Conservation (phyloP, 805 yeast genomes). For the Pichia ethanolica region DNA sequence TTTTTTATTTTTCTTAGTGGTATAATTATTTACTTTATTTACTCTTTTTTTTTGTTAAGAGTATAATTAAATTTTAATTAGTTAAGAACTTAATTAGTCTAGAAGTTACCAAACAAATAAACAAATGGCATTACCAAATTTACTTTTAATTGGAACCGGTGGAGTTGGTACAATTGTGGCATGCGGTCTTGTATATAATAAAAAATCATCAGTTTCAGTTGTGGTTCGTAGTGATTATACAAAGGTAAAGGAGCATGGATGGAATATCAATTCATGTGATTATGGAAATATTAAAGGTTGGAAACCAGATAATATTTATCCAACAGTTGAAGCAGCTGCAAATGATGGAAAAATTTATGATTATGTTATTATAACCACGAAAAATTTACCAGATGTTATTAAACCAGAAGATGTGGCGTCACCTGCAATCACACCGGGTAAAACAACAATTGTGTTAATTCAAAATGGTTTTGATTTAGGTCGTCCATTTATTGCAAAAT, state of each 20-base stretch:
- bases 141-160: slow-evolving; percentile 60
- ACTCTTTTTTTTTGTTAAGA: no score
- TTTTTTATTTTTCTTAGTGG: no score
- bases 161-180: slow-evolving; percentile 80
- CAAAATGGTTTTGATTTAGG: slow-evolving; percentile 66
- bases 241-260: slow-evolving; percentile 42
- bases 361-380: slow-evolving; percentile 50
- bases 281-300: slow-evolving; percentile 50
- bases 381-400: slow-evolving; percentile 53
- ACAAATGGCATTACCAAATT: not conserved
- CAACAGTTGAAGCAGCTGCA: slow-evolving; percentile 30
- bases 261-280: slow-evolving; percentile 48
- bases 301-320: slow-evolving; percentile 41
- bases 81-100: not conserved
- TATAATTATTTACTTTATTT: no score
- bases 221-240: slow-evolving; percentile 52
- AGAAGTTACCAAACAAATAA: no score
- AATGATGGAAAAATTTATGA: slow-evolving; percentile 36
- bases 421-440: slow-evolving; percentile 39
- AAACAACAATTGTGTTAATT: slow-evolving; percentile 46
- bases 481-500: slow-evolving; percentile 42
- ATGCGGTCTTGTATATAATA: slow-evolving; percentile 42
- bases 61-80: not conserved
- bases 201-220: slow-evolving; percentile 45
- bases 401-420: slow-evolving; percentile 42